A percentile compares a stretch with the other conserved stretches of the same genome.
These are phyloP conservation scores for Carnegiea gigantea DNA, from an alignment of 179 eudicot genomes.

Conservation along the genomic window DNA sequence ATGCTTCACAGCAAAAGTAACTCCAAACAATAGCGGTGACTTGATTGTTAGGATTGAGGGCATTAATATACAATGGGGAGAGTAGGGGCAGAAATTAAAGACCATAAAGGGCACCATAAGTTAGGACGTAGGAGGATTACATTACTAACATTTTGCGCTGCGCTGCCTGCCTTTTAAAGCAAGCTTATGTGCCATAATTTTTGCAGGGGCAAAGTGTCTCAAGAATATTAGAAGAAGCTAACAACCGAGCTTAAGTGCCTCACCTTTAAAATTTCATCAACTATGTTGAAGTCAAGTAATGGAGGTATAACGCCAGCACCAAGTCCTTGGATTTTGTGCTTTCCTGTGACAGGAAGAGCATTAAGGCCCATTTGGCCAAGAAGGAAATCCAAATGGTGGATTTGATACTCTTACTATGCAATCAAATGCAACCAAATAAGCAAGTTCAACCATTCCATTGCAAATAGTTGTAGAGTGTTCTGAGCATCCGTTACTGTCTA, in stretches of 20 bases:
- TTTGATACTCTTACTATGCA: not conserved
- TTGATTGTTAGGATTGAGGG: no score
- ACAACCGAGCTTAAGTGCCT: constrained; percentile 12
- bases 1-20: not conserved
- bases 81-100: no score
- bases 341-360: constrained; percentile 36
- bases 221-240: not conserved
- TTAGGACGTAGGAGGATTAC: no score
- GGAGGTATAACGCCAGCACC: constrained; percentile 71
- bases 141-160: not conserved
- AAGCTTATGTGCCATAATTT: not conserved
- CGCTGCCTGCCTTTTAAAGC: not conserved
- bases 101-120: no score
- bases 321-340: constrained; percentile 75
- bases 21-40: not conserved
- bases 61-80: no score
- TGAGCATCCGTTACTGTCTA: no score
- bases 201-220: not conserved
- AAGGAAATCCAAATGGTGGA: not conserved
- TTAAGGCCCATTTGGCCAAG: not conserved
- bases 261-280: constrained; percentile 70
- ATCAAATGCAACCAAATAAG: not conserved
- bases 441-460: no score
- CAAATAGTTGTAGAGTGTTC: not conserved
- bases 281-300: constrained; percentile 36